Evolutionary conservation across 495 filamentous ascomycete species (phyloP), one percentile per base, ranked within the genome.

Genomic region (Aspergillus nanangensis): DNA sequence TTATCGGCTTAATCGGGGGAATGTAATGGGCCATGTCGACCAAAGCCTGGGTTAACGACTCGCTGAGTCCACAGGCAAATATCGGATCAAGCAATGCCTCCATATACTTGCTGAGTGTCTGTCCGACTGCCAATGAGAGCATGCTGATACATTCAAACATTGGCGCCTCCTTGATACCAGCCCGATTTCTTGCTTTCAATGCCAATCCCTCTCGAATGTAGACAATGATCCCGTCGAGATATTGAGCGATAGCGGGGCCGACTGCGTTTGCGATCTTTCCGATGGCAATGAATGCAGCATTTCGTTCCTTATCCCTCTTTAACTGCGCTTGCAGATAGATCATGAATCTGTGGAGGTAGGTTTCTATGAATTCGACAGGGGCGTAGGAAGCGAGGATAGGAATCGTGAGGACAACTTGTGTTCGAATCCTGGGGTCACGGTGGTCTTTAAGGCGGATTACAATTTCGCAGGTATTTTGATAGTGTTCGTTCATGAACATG

Each of bases 11-110:
- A 51, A 95, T 86, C 1, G 94, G 93, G 0, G 93, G 92, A 39
- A 99, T 95, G 61, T 97, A 97, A 59, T 96, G 93, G 32, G 93
- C 91, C 87, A 99, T 95, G 59, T 97, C 93, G 17, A 96, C 90
- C 39, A 99, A 71, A 11, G 93, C 93, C 60, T 97, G 91, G 0
- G 89, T 95, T 15, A 99, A 77, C 40, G 93, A 88, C 51, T 88
- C 85, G 44, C 87, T 95, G 31, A 99, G 74, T 35, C 92, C 91
- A 53, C 93, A 99, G 14, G 88, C 88, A 65, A 99, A 97, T 49
- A 99, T 96, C 3, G 94, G 90, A 52, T 97, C 92, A 2, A 99
- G 79, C 19, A 97, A 69, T 14, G 88, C 87, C 55, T 96, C 90
- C 86, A 99, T 95, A 57, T 96, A 95, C 60, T 96, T 97, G 76